A percentile compares a stretch with the other conserved stretches of the same genome.
Evolutionary conservation across 2,329 filamentous ascomycete species (phyloP).

Genomic region (Pseudomassariella vexata): DNA sequence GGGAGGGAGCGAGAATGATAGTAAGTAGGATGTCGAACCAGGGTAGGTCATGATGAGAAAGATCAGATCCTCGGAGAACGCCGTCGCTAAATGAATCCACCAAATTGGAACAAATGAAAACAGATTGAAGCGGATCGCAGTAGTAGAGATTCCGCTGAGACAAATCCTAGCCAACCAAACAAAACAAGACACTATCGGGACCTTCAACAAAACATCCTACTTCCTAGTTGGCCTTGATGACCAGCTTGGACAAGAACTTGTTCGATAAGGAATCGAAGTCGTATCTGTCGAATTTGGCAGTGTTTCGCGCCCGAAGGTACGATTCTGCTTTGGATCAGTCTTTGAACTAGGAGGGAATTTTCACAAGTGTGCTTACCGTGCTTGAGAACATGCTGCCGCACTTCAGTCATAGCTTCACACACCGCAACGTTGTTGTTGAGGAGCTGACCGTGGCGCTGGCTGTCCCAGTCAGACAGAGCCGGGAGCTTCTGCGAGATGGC

Average conservation of each 20-base stretch:
- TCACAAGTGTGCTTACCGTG: constrained; percentile 90
- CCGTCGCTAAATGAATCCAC: constrained; percentile 36
- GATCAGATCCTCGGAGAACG: constrained; percentile 33
- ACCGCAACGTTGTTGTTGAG: constrained; percentile 88
- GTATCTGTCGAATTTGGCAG: constrained; percentile 78
- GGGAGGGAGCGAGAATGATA: constrained; percentile 18
- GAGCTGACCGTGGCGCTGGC: constrained; percentile 80
- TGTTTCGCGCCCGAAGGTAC: constrained; percentile 75
- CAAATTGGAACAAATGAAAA: constrained; percentile 24
- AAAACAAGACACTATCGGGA: too few species aligned
- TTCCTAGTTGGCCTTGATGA: constrained; percentile 81
- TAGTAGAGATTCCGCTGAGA: too few species aligned
- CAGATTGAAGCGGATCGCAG: constrained; percentile 15
- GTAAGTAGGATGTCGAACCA: constrained; percentile 16
- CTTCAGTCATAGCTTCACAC: constrained; percentile 94
- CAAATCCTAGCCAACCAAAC: too few species aligned
- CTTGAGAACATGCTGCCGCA: constrained; percentile 85
- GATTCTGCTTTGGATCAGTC: constrained; percentile 60
- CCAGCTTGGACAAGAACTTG: constrained; percentile 94
- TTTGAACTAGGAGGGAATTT: not conserved
- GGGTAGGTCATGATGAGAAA: constrained; percentile 25
- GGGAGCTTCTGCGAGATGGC: constrained; percentile 97
- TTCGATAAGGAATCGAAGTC: constrained; percentile 96
- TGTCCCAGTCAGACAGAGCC: constrained; percentile 90
- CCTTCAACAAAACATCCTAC: not conserved